Percentiles rank a stretch among this genome's conserved stretches.
Evolutionary conservation across 2,329 filamentous ascomycete genomes (phyloP).

Genomic region (Myriosclerotinia scirpicola): DNA sequence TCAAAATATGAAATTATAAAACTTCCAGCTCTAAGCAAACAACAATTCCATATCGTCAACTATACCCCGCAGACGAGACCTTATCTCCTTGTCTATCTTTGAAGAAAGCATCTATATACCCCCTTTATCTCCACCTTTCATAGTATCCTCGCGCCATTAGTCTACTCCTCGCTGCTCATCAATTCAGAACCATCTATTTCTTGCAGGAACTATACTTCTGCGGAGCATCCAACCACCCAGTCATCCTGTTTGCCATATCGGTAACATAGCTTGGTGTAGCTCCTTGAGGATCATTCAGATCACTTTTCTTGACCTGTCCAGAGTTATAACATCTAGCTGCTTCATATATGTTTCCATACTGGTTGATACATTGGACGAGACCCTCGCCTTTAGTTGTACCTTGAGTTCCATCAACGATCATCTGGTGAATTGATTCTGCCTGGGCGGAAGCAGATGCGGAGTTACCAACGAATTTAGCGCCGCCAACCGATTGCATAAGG

Average conservation of each 20-base stretch:
- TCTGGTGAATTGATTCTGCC: constrained; percentile 34
- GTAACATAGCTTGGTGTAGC: constrained; percentile 38
- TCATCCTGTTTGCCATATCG: constrained; percentile 38
- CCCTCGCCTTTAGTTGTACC: constrained; percentile 35
- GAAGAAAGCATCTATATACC: neutral
- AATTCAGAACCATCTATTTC: neutral
- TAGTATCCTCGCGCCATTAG: too few species aligned
- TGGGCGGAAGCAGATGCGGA: constrained; percentile 29
- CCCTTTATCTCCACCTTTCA: neutral
- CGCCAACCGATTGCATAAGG: constrained; percentile 36
- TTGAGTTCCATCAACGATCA: constrained; percentile 39
- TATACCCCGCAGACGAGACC: neutral
- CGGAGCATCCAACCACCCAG: constrained; percentile 20
- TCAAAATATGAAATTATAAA: neutral
- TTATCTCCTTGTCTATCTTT: neutral
- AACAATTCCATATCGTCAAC: too few species aligned
- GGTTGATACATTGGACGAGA: constrained; percentile 34
- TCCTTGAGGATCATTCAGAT: constrained; percentile 35
- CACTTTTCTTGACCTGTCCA: constrained; percentile 32
- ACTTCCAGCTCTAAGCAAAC: neutral
- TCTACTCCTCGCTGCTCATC: too few species aligned
- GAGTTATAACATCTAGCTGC: constrained; percentile 40
- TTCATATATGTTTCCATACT: constrained; percentile 38
- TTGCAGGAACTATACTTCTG: constrained; percentile 13
- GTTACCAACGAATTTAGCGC: constrained; percentile 30